Evolutionary conservation across 73 alveolate species (phyloP).

Genomic region (Uronychia setigera): DNA sequence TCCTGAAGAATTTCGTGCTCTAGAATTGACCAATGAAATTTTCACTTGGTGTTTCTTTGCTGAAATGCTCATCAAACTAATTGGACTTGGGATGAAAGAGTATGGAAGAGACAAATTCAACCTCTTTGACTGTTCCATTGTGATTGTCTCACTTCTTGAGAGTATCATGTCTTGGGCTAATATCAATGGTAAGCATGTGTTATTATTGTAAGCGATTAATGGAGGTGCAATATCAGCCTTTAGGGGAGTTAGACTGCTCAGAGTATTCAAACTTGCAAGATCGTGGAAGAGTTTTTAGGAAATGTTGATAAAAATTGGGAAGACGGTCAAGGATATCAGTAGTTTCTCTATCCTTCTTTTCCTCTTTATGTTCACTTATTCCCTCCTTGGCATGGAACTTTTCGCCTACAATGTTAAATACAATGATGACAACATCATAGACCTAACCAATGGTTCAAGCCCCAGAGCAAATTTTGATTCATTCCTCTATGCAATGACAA

Average conservation of each 20-base stretch:
- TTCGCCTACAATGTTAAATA: constrained; percentile 64
- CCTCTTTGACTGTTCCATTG: constrained; percentile 71
- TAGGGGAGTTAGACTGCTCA: constrained; percentile 71
- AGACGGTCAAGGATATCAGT: constrained; percentile 41
- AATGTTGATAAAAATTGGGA: constrained; percentile 39
- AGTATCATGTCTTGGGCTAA: constrained; percentile 33
- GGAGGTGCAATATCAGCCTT: constrained; percentile 74
- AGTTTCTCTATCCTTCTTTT: constrained; percentile 58
- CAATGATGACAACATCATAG: constrained; percentile 2
- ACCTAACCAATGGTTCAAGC: constrained; percentile 22
- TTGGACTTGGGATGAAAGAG: constrained; percentile 69
- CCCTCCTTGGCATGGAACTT: constrained; percentile 78
- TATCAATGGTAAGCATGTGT: no score
- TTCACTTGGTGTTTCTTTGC: constrained; percentile 37
- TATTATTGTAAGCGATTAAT: constrained; percentile 22
- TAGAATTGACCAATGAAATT: constrained; percentile 29
- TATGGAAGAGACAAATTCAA: constrained; percentile 74
- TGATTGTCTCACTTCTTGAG: constrained; percentile 53
- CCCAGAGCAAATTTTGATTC: constrained; percentile 61
- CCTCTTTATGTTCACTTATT: constrained; percentile 59
- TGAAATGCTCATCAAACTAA: constrained; percentile 73
- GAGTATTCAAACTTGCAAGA: constrained; percentile 70
- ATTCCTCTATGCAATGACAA: constrained; percentile 31
- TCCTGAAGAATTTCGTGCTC: neutral
- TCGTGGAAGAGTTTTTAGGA: constrained; percentile 63